Evolutionary conservation across 306 rosid species (phyloP), one percentile per base, ranked within the genome.

Genomic region (Astragalus membranaceus): DNA sequence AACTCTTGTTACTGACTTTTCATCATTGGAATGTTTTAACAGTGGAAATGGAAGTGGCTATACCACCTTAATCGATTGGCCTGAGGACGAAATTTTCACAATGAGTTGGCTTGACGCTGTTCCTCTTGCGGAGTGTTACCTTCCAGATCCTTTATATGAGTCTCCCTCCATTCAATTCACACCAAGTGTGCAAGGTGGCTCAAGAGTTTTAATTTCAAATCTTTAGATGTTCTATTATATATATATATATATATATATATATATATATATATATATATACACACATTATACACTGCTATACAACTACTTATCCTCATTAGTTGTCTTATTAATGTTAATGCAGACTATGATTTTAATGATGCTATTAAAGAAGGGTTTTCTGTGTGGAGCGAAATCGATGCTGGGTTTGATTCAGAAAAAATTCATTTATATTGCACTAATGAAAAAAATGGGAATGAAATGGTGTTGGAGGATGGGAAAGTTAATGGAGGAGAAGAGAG

Each of bases 261-360:
- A n/a, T n/a, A n/a, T n/a, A n/a, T n/a, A n/a, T n/a, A n/a, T n/a
- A n/a, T n/a, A n/a, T 32, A n/a, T n/a, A n/a, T n/a, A n/a, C n/a
- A n/a, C n/a, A 26, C 4, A 32, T 2, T n/a, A n/a, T n/a, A 26
- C 4, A 32, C 2, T 26, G 16, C n/a, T 70, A 5, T 37, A 6
- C 42, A 6, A 37, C 42, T 37, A 0, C 42, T 74, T 43, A 5
- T 74, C 5, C 53, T 47, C 48, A 1, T 16, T 14, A 33, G 5
- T 35, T 29, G 5, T 48, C 0, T 30, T 72, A 1, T 60, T 32
- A 37, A 53, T 52, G 42, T 41, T 33, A 1, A 12, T 68, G 81
- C 85, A 86, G 98, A 78, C 8, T 64, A 59, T 10, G 44, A 46
- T 35, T 78, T 54, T 16, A 58, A 42, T 46, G 85, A 60, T 26